phyloP scores from a whole-genome alignment of 75 land plant species.

The Pinus tabuliformis region DNA sequence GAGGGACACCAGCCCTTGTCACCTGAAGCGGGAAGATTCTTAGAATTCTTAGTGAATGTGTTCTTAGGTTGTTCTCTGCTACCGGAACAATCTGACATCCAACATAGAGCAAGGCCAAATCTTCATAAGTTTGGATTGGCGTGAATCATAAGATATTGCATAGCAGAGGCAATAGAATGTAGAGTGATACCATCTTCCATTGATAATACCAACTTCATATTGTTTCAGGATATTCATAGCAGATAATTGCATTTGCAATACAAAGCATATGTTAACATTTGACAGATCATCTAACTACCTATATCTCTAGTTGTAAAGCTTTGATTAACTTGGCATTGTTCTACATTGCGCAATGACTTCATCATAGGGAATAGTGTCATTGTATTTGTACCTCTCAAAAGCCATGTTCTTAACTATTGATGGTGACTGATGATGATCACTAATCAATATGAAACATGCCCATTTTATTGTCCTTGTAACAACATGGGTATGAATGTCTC shows the following conservation, averaged over 20 bases:
- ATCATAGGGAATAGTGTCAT: conserved; percentile 59
- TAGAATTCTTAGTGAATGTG: too few species aligned
- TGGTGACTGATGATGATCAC: conserved; percentile 96
- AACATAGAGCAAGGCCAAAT: too few species aligned
- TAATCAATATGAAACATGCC: conserved; percentile 89
- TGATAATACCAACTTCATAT: too few species aligned
- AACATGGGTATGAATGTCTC: conserved; percentile 98
- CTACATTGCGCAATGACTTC: conserved; percentile 97
- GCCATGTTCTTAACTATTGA: conserved; percentile 98
- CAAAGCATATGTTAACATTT: conserved; percentile 54
- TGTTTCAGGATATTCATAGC: conserved; percentile 58
- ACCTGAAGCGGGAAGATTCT: too few species aligned
- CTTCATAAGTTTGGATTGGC: too few species aligned
- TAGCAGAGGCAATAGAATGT: too few species aligned
- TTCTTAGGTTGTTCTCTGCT: too few species aligned
- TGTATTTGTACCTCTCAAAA: conserved; percentile 91
- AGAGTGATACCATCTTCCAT: too few species aligned
- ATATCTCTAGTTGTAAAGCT: conserved; percentile 93
- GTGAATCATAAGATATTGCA: too few species aligned
- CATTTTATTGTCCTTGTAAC: conserved; percentile 92
- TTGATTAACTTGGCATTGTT: conserved; percentile 85
- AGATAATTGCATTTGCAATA: conserved; percentile 86
- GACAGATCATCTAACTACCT: conserved; percentile 83
- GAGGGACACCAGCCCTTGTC: too few species aligned
- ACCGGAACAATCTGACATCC: too few species aligned